These are phyloP conservation scores for Paraphaeosphaeria minitans DNA, from an alignment of 2,329 filamentous ascomycete species.

Conservation along the genomic window DNA sequence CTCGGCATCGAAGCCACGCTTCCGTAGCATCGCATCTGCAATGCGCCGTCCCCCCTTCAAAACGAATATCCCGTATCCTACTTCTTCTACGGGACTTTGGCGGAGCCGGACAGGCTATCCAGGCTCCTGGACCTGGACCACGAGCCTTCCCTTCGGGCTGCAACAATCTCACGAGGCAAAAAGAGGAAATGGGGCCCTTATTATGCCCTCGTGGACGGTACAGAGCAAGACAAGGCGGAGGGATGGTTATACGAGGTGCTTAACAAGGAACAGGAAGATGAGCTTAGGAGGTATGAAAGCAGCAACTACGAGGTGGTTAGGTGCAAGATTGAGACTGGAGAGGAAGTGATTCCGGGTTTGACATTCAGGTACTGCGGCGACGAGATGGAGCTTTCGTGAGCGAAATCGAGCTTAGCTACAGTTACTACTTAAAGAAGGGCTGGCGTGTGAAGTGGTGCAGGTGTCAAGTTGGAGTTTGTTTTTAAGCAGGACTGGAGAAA, in stretches of 20 bases:
- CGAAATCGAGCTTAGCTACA: neutral
- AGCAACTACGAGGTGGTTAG: conserved; percentile 13
- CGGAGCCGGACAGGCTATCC: conserved; percentile 4
- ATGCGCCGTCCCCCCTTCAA: neutral
- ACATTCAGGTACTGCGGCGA: neutral
- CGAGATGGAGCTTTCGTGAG: neutral
- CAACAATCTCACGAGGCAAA: conserved; percentile 1
- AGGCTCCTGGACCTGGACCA: neutral
- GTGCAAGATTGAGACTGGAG: conserved; percentile 6
- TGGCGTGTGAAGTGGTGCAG: neutral
- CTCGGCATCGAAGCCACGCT: conserved; percentile 20
- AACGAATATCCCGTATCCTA: conserved; percentile 13
- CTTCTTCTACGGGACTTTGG: conserved; percentile 22
- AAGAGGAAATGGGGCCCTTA: conserved; percentile 10
- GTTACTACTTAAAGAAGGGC: neutral
- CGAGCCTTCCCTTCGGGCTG: neutral
- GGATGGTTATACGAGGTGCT: conserved; percentile 3
- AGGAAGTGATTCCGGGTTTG: neutral
- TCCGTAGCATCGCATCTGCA: conserved; percentile 12
- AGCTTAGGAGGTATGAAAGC: conserved; percentile 11
- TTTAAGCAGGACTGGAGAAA: neutral
- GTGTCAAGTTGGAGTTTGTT: neutral
- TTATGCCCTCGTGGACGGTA: conserved; percentile 12
- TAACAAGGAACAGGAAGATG: conserved; percentile 9
- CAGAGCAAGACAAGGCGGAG: neutral